A percentile compares a stretch with the other conserved stretches of the same genome.
phyloP scores from a whole-genome alignment of 2,329 filamentous ascomycete genomes.

The Neofusicoccum kwambonambiense region DNA sequence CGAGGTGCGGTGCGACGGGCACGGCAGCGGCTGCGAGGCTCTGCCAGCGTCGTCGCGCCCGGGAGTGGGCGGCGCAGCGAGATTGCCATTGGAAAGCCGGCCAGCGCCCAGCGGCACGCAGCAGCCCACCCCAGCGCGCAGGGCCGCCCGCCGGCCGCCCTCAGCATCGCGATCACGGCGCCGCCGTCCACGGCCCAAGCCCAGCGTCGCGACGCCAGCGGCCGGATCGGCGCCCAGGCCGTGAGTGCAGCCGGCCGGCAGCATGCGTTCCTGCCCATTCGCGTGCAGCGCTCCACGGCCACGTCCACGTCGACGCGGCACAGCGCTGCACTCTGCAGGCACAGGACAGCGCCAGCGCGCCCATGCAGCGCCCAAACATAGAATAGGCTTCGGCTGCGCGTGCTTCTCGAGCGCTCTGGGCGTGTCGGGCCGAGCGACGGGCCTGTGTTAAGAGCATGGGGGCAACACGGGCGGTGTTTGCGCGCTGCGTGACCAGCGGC shows the following conservation, averaged over 20 bases:
- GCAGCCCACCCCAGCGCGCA: constrained; percentile 2
- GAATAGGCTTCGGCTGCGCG: background rate
- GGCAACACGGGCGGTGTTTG: background rate
- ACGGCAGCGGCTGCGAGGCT: constrained; percentile 11
- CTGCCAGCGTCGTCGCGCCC: background rate
- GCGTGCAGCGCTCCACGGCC: background rate
- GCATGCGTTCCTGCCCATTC: background rate
- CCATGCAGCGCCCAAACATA: background rate
- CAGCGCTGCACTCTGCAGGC: background rate
- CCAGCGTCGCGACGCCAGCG: background rate
- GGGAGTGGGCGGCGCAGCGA: background rate
- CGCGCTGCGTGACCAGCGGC: constrained; percentile 2
- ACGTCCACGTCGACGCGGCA: constrained; percentile 3
- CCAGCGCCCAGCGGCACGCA: background rate
- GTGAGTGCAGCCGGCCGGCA: background rate
- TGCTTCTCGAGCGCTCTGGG: background rate
- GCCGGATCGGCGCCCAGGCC: background rate
- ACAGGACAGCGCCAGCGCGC: background rate
- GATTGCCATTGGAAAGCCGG: background rate
- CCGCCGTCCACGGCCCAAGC: background rate
- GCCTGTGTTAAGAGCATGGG: background rate
- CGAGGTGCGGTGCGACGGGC: background rate
- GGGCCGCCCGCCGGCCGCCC: background rate
- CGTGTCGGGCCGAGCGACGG: background rate
- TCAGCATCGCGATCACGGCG: background rate